These are phyloP conservation scores for Sarocladiaceae sp. DNA, from an alignment of 2,329 filamentous ascomycete genomes.

Conservation along the genomic window DNA sequence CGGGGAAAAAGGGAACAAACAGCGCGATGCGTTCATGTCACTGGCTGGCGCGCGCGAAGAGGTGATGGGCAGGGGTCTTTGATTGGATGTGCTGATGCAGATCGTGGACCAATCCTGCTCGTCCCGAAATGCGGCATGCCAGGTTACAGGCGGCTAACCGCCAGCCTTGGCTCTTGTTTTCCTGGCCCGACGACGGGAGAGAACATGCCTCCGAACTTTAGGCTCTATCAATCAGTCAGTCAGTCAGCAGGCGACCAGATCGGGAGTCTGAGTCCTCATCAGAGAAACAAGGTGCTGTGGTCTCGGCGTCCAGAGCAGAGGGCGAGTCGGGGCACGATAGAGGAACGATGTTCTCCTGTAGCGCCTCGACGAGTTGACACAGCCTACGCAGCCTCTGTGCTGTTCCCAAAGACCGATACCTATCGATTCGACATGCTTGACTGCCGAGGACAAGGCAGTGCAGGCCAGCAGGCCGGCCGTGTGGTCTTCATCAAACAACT, in stretches of 20 bases:
- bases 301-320: neutral
- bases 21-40: constrained; percentile 14
- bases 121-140: constrained; percentile 3
- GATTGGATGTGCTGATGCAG: constrained; percentile 19
- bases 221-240: no score
- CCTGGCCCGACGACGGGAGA: neutral
- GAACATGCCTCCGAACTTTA: no score
- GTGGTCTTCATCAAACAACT: constrained; percentile 1
- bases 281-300: neutral
- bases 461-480: neutral
- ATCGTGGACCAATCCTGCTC: constrained; percentile 15
- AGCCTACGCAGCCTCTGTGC: neutral
- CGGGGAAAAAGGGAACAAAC: constrained; percentile 15
- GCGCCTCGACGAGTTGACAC: neutral
- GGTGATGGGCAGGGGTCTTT: constrained; percentile 14
- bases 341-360: no score
- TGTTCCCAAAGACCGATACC: neutral
- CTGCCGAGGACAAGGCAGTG: neutral
- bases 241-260: neutral
- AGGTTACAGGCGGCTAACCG: constrained; percentile 7
- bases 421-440: neutral
- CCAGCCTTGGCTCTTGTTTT: constrained; percentile 5
- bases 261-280: neutral
- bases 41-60: constrained; percentile 35
- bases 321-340: neutral